A percentile compares a stretch with the other conserved stretches of the same genome.
phyloP scores from a whole-genome alignment of 2,329 filamentous ascomycete species.

The Hypoxylon sp. region DNA sequence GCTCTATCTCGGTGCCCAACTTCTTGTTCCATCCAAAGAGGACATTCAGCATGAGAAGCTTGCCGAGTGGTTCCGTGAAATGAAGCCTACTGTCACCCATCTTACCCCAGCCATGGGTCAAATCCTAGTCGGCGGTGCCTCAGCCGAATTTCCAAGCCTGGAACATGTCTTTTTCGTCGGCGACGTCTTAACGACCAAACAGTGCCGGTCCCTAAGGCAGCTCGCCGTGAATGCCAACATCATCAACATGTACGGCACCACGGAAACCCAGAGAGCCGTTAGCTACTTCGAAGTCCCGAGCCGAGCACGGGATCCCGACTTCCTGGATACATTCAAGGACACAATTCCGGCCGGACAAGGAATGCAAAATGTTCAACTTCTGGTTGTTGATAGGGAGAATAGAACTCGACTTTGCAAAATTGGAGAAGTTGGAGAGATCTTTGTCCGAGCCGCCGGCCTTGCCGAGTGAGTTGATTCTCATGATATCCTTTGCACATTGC shows the following conservation, averaged over 20 bases:
- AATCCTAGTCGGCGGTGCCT: conserved; percentile 89
- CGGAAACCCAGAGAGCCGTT: conserved; percentile 80
- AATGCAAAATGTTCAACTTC: conserved; percentile 81
- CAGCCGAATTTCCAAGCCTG: conserved; percentile 81
- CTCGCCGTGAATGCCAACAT: conserved; percentile 83
- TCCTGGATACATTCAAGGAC: conserved; percentile 75
- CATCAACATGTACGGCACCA: conserved; percentile 90
- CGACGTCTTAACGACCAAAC: conserved; percentile 87
- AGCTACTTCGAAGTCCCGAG: conserved; percentile 78
- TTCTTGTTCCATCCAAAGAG: conserved; percentile 84
- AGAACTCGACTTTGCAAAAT: conserved; percentile 30
- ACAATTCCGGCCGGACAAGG: conserved; percentile 80
- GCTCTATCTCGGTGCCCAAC: conserved; percentile 84
- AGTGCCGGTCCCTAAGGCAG: conserved; percentile 81
- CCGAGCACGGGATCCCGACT: conserved; percentile 69
- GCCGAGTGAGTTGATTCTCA: conserved; percentile 65
- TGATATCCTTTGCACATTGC: neutral
- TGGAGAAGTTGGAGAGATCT: conserved; percentile 40
- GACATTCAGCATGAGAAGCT: conserved; percentile 89
- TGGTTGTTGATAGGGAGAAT: conserved; percentile 76
- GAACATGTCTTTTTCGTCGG: conserved; percentile 90
- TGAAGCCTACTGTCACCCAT: conserved; percentile 84
- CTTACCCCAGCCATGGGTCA: conserved; percentile 97
- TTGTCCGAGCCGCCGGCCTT: conserved; percentile 78
- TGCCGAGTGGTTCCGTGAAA: conserved; percentile 87